These are phyloP conservation scores for Saitozyma podzolica DNA, from an alignment of 768 basidiomycete genomes.

Conservation along the genomic window DNA sequence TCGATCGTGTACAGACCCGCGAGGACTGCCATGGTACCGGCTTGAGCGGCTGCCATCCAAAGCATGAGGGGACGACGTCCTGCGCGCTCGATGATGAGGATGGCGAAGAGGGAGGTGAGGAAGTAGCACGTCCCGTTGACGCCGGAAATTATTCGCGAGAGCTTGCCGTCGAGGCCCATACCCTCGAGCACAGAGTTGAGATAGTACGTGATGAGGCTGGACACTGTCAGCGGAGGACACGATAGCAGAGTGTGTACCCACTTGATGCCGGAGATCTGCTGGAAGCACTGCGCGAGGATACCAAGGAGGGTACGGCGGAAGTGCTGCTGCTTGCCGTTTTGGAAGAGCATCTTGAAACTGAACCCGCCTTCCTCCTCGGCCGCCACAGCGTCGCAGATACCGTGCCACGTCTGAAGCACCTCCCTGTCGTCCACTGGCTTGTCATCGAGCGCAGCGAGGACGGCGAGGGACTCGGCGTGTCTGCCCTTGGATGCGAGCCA, in stretches of 20 bases:
- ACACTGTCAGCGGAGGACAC: not conserved
- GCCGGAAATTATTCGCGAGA: slow-evolving; percentile 59
- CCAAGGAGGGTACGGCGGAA: slow-evolving; percentile 63
- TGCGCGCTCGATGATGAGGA: slow-evolving; percentile 37
- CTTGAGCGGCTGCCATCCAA: slow-evolving; percentile 32
- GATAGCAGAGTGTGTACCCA: slow-evolving; percentile 4
- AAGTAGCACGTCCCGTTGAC: slow-evolving; percentile 47
- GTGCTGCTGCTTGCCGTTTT: slow-evolving; percentile 63
- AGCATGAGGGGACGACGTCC: slow-evolving; percentile 48
- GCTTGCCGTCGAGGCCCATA: slow-evolving; percentile 62
- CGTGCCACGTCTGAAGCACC: slow-evolving; percentile 61
- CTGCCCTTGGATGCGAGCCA: slow-evolving; percentile 64
- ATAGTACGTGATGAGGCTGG: slow-evolving; percentile 59
- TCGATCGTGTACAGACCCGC: slow-evolving; percentile 59
- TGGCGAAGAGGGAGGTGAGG: slow-evolving; percentile 38
- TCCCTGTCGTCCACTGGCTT: slow-evolving; percentile 57
- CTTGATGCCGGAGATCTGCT: slow-evolving; percentile 59
- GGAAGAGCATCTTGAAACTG: slow-evolving; percentile 62
- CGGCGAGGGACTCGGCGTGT: slow-evolving; percentile 62
- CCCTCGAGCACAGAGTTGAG: slow-evolving; percentile 31
- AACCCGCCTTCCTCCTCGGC: slow-evolving; percentile 27
- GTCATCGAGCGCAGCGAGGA: slow-evolving; percentile 64
- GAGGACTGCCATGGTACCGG: slow-evolving; percentile 63
- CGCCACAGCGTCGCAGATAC: slow-evolving; percentile 62
- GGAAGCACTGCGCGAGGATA: slow-evolving; percentile 65